Evolutionary conservation across 75 land plant species (phyloP).

Genomic region (Pinus tabuliformis): DNA sequence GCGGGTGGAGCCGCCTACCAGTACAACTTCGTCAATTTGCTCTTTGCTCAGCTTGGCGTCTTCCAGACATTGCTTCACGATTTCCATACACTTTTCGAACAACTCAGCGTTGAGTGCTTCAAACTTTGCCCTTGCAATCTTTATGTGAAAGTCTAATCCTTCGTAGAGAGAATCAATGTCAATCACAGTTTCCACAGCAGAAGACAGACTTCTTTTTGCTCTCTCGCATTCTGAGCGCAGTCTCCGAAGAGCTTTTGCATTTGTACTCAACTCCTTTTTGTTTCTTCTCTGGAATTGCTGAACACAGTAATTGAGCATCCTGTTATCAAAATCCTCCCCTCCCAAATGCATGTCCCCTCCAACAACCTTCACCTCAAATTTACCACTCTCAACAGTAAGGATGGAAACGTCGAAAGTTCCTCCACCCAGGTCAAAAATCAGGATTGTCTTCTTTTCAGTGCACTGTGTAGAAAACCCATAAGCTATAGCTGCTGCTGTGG

Average conservation of each 20-base stretch:
- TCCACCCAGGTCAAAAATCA: no score
- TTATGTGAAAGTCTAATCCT: no score
- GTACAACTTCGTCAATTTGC: no score
- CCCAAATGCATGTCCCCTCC: no score
- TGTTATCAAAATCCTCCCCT: no score
- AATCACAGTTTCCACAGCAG: not conserved
- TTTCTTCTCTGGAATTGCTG: no score
- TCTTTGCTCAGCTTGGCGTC: not conserved
- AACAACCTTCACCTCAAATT: no score
- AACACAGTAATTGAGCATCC: no score
- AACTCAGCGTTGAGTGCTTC: constrained; percentile 1
- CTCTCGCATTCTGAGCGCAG: not conserved
- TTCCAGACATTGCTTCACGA: not conserved
- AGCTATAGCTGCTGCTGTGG: constrained; percentile 76
- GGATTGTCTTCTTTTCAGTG: no score
- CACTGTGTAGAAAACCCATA: constrained; percentile 11
- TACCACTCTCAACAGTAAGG: no score
- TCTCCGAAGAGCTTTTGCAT: not conserved
- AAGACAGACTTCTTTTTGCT: not conserved
- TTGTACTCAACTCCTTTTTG: not conserved
- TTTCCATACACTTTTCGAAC: not conserved
- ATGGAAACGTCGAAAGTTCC: not conserved
- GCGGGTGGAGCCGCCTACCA: constrained; percentile 17
- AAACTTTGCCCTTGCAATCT: not conserved
- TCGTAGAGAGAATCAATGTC: not conserved